Conservation (phyloP, 106 monocot genomes). For the Vanilla planifolia region DNA sequence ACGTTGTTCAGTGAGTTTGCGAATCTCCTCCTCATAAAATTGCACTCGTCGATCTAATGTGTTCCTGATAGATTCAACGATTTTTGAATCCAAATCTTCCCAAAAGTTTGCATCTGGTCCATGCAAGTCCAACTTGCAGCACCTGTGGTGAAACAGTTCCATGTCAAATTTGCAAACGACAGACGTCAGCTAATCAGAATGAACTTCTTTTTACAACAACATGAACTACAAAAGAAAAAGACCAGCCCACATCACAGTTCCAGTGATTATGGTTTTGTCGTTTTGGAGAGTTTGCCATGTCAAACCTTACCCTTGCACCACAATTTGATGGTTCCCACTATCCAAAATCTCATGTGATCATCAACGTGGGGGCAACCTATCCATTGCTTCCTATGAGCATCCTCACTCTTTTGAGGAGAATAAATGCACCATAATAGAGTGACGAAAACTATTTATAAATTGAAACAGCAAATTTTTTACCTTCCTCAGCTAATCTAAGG, state of each 20-base stretch:
- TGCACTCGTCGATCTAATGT: conserved; percentile 87
- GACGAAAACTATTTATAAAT: not conserved
- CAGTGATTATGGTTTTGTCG: too few relatives aligned
- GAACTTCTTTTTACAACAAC: not conserved
- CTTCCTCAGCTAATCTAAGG: too few relatives aligned
- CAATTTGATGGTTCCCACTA: too few relatives aligned
- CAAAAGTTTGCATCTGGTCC: conserved; percentile 70
- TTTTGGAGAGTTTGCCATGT: too few relatives aligned
- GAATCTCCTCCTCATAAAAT: conserved; percentile 96
- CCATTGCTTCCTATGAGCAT: too few relatives aligned
- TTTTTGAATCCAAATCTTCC: conserved; percentile 94
- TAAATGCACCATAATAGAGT: not conserved
- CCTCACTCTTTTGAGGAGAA: too few relatives aligned
- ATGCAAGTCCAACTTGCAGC: conserved; percentile 88
- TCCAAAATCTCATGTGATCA: too few relatives aligned
- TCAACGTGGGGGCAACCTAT: too few relatives aligned
- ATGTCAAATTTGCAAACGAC: conserved; percentile 1
- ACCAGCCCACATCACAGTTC: too few relatives aligned
- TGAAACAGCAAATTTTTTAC: not conserved
- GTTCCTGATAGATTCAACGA: conserved; percentile 82
- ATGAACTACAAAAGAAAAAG: not conserved
- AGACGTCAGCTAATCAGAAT: not conserved
- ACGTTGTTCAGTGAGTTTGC: conserved; percentile 86
- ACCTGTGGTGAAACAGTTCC: conserved; percentile 36
- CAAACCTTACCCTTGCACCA: too few relatives aligned